These are phyloP conservation scores for Cutaneotrichosporon mucoides DNA, from an alignment of 1,284 basidiomycete species.

Conservation along the genomic window DNA sequence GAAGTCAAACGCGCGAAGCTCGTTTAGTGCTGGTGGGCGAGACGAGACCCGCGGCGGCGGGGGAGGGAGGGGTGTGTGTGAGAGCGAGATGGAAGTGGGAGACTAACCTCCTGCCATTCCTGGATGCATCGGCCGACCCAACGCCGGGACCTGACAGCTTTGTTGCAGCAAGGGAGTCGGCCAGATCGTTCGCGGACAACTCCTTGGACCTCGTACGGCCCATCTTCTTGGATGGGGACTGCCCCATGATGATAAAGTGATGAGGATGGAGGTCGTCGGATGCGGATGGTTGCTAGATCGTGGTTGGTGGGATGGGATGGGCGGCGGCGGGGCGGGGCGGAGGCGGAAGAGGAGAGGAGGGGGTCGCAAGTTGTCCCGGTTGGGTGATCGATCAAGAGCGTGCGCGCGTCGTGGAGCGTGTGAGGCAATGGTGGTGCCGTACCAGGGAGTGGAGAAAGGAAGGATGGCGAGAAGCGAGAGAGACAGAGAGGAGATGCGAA, in stretches of 20 bases:
- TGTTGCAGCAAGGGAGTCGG: constrained; percentile 38
- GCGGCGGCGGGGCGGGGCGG: neutral
- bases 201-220: constrained; percentile 50
- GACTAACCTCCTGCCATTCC: constrained; percentile 15
- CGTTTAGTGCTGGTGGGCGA: too few relatives aligned
- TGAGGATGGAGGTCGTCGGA: neutral
- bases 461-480: too few relatives aligned
- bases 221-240: constrained; percentile 50
- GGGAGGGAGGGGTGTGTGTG: neutral
- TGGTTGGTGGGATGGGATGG: neutral
- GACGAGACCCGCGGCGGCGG: too few relatives aligned
- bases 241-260: constrained; percentile 40
- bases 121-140: constrained; percentile 2
- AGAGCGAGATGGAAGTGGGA: neutral
- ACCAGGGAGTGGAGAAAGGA: too few relatives aligned
- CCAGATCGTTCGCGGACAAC: constrained; percentile 42
- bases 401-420: too few relatives aligned
- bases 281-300: neutral
- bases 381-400: too few relatives aligned
- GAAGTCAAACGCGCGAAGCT: too few relatives aligned
- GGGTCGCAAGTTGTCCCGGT: too few relatives aligned
- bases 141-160: constrained; percentile 17
- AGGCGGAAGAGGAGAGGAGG: too few relatives aligned
- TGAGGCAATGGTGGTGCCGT: too few relatives aligned
- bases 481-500: too few relatives aligned